phyloP scores from a whole-genome alignment of 768 basidiomycete genomes.

The Termitomyces sp. region DNA sequence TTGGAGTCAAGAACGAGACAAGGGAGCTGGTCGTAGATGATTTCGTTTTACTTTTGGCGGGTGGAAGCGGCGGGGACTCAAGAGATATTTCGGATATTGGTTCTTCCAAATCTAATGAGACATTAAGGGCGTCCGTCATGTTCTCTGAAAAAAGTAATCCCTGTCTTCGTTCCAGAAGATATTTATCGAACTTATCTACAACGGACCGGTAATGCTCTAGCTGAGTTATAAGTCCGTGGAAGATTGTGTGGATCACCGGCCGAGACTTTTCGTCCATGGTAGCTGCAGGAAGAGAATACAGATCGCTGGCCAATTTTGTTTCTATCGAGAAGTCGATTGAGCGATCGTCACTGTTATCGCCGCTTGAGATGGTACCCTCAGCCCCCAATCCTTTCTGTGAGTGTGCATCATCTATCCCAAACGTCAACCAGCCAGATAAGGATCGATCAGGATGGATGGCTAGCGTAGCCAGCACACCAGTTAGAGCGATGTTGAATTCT shows the following conservation, averaged over 20 bases:
- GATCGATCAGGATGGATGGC: slow-evolving; percentile 85
- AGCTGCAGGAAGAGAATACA: slow-evolving; percentile 54
- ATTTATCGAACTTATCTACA: slow-evolving; percentile 79
- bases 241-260: slow-evolving; percentile 76
- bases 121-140: slow-evolving; percentile 79
- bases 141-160: slow-evolving; percentile 91
- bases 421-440: slow-evolving; percentile 85
- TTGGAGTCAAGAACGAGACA: slow-evolving; percentile 76
- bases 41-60: slow-evolving; percentile 44
- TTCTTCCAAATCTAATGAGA: slow-evolving; percentile 58
- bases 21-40: slow-evolving; percentile 52
- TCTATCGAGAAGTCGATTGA: slow-evolving; percentile 77
- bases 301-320: slow-evolving; percentile 53
- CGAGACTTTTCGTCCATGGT: slow-evolving; percentile 66
- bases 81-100: slow-evolving; percentile 21
- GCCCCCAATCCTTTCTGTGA: slow-evolving; percentile 10
- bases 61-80: slow-evolving; percentile 27
- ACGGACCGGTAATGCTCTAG: slow-evolving; percentile 73
- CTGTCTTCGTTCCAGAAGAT: slow-evolving; percentile 77
- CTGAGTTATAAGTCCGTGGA: slow-evolving; percentile 75
- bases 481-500: slow-evolving; percentile 84
- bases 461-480: slow-evolving; percentile 72
- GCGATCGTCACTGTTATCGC: slow-evolving; percentile 68
- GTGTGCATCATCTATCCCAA: slow-evolving; percentile 39
- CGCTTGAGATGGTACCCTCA: slow-evolving; percentile 16